A percentile compares a stretch with the other conserved stretches of the same genome.
phyloP scores from a whole-genome alignment of 2,329 filamentous ascomycete genomes.

The Salinomyces thailandicus region DNA sequence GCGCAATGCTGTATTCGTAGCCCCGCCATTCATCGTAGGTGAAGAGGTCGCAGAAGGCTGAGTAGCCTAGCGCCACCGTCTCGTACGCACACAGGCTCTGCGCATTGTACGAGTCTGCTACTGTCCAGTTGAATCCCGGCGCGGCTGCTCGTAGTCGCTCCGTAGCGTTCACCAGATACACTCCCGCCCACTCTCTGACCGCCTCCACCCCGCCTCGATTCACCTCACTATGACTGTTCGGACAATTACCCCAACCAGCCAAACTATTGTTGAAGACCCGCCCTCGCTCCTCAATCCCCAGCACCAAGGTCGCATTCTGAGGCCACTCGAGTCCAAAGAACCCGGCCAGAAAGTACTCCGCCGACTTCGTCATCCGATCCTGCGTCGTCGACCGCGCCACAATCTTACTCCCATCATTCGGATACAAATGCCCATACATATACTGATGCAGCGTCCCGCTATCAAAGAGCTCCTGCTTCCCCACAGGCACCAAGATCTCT shows the following conservation, averaged over 20 bases:
- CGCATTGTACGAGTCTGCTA: conserved; percentile 53
- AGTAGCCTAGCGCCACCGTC: conserved; percentile 65
- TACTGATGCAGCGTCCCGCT: conserved; percentile 62
- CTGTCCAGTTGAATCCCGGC: conserved; percentile 47
- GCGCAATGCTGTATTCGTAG: conserved; percentile 61
- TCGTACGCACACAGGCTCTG: conserved; percentile 70
- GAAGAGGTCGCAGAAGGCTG: conserved; percentile 63
- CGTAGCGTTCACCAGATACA: conserved; percentile 57
- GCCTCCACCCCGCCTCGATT: conserved; percentile 46
- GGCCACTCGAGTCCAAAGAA: conserved; percentile 70
- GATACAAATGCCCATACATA: conserved; percentile 58
- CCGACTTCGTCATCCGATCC: conserved; percentile 63
- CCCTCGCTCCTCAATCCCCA: conserved; percentile 4
- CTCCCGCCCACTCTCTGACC: conserved; percentile 47
- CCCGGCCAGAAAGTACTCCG: conserved; percentile 67
- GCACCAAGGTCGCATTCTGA: conserved; percentile 25
- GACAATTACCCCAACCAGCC: conserved; percentile 3
- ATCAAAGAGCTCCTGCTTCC: conserved; percentile 56
- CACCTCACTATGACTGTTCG: conserved; percentile 3
- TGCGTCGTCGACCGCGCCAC: conserved; percentile 65
- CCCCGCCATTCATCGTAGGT: conserved; percentile 64
- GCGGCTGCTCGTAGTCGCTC: conserved; percentile 43
- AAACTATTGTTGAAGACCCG: conserved; percentile 4
- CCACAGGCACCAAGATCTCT: conserved; percentile 62
- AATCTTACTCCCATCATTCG: conserved; percentile 59